Evolutionary conservation across 208 protist genomes (phyloP).

Genomic region (Crithidia mellificae): DNA sequence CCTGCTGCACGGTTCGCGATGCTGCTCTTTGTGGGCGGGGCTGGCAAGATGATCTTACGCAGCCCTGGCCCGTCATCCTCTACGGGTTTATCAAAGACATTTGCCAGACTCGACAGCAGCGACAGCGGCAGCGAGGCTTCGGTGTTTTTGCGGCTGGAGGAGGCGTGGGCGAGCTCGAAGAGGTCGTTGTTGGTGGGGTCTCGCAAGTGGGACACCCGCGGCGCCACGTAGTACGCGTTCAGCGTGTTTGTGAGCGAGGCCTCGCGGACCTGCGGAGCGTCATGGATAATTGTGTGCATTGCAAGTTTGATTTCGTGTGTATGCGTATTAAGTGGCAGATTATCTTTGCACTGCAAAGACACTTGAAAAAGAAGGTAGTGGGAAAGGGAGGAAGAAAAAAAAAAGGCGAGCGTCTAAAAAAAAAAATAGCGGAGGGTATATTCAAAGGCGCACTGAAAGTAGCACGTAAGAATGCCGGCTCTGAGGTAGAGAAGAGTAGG

Average conservation of each 20-base stretch:
- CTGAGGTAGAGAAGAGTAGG: too few relatives aligned
- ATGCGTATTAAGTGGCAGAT: too few relatives aligned
- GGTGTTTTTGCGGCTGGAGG: not conserved
- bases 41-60: not conserved
- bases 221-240: constrained; percentile 20
- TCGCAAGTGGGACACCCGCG: not conserved
- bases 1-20: not conserved
- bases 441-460: too few relatives aligned
- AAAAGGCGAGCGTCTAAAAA: not conserved
- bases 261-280: constrained; percentile 17
- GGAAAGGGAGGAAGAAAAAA: not conserved
- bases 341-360: too few relatives aligned
- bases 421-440: too few relatives aligned
- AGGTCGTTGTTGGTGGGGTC: not conserved
- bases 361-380: constrained; percentile 1
- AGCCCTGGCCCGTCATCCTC: constrained; percentile 17
- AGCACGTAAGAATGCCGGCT: too few relatives aligned
- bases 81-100: constrained; percentile 10
- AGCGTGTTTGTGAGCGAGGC: not conserved
- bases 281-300: constrained; percentile 19
- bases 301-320: too few relatives aligned
- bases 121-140: not conserved
- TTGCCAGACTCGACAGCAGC: not conserved
- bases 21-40: not conserved
- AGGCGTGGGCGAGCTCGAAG: not conserved